Evolutionary conservation across 75 land plant species (phyloP), one percentile per base, ranked within the genome.

Genomic region (Pinus albicaulis): DNA sequence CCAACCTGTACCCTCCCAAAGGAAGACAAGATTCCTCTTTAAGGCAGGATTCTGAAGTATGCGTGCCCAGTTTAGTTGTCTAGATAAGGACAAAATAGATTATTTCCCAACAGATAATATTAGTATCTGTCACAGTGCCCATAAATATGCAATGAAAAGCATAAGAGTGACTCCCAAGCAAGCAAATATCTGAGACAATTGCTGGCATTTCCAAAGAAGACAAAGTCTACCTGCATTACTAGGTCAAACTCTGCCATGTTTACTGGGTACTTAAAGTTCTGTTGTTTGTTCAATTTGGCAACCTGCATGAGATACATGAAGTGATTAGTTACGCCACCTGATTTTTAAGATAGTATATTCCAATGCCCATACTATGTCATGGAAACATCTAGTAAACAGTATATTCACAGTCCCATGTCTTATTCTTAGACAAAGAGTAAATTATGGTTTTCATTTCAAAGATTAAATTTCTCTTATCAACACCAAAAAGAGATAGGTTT

Each of bases 1-100:
- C 72, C 83, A 71, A 91, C 96, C 96, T 93, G 86, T 92, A 97
- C 63, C 99, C 99, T 82, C 99, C 99, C 55, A 97, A 76, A 11
- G 99, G 99, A 10, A 97, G 84, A 59, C 99, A 97, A 56, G 99
- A 80, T 28, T 61, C 83, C 69, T 89, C 93, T 77, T 76, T 83
- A 38, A 97, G 85, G 75, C 99, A 97, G 75, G 95, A 83, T 44
- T 80, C 90, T 36, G 99, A 91, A 77, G 88, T 83, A 78, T 76
- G 88, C 31, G 98, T 88, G 34, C 87, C 98, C 68, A 87, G 72
- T 78, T 91, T 95, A 12, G 95, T 94, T 56, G 99, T 94, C 93
- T 93, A 69, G 53, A 48, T 14, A 60, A 73, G 81, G 15, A 55
- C 15, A 74, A 63, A n/a, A 26, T 73, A 5, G 12, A 58, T 58